Evolutionary conservation across 495 filamentous ascomycete genomes (phyloP), one percentile per base, ranked within the genome.

Genomic region (Talaromyces ruber): DNA sequence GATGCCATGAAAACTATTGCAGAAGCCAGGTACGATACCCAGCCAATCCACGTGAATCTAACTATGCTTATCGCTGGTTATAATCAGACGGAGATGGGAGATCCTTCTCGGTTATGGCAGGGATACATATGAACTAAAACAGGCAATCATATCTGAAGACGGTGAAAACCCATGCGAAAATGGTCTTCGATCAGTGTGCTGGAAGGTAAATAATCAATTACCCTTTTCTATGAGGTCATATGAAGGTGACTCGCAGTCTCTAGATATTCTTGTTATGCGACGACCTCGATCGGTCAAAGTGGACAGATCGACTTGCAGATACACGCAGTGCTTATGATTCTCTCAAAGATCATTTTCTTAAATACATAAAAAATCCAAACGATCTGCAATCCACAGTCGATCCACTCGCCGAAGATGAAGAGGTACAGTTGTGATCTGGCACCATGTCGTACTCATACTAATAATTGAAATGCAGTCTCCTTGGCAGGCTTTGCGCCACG

Each of bases 121-220:
- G 47, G 86, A 74, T 62, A 69, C 91, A 63, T 73, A 76, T 57
- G 84, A 90, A 63, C 81, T 97, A 7, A 86, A 84, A 70, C 78
- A 77, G 45, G 82, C 84, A 4, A 81, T 93, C 34, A 87, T 79
- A 67, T 76, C 82, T 51, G 76, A 79, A 57, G 69, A 81, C 76
- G 65, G 72, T 72, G 59, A 74, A 74, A 67, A 82, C 68, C 84
- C 88, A 34, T 91, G 89, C 69, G 77, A 82, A 39, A 80, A 83
- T 45, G 91, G 92, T 21, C 82, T 93, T 60, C 83, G 94, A 43
- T 97, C 93, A 25, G 81, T 96, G 54, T 96, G 90, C 73, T 98
- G 94, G 94, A 98, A 95, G 86, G 90, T 86, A 69, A 70, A 77
- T 71, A 61, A 29, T 43, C 14, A 50, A 2, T 37, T 39, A n/a